phyloP scores from a whole-genome alignment of 169 alveolate species.

The Plasmodium relictum region DNA sequence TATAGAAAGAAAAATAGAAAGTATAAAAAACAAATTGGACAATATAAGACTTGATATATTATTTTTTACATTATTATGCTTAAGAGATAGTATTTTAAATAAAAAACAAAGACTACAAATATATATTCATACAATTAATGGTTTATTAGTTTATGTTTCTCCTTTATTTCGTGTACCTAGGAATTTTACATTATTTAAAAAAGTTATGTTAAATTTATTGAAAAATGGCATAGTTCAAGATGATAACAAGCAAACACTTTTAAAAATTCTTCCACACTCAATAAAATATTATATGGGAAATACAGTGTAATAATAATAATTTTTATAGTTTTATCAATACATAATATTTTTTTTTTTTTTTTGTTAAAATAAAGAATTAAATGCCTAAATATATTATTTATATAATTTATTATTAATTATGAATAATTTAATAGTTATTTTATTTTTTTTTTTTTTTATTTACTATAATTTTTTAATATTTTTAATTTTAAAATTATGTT shows the following conservation, averaged over 20 bases:
- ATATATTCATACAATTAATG: slow-evolving; percentile 81
- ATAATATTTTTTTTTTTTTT: too few relatives aligned
- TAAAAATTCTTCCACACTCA: slow-evolving; percentile 24
- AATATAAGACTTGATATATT: slow-evolving; percentile 70
- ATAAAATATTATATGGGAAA: slow-evolving; percentile 26
- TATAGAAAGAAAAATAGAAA: slow-evolving; percentile 23
- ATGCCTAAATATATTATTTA: too few relatives aligned
- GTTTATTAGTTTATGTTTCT: slow-evolving; percentile 76
- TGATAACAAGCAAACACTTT: slow-evolving; percentile 11
- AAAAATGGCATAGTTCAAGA: slow-evolving; percentile 14
- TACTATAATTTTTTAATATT: not conserved
- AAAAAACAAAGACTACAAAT: slow-evolving; percentile 80
- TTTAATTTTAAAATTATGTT: not conserved
- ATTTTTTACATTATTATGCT: slow-evolving; percentile 81
- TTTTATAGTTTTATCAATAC: too few relatives aligned
- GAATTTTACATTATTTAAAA: slow-evolving; percentile 84
- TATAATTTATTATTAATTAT: not conserved
- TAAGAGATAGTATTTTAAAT: slow-evolving; percentile 84
- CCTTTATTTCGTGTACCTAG: slow-evolving; percentile 85
- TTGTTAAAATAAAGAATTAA: too few relatives aligned
- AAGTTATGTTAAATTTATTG: slow-evolving; percentile 78
- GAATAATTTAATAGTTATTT: too few relatives aligned
- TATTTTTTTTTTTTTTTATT: not conserved
- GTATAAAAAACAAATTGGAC: slow-evolving; percentile 32
- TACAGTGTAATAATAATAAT: slow-evolving; percentile 25